Evolutionary conservation across 78 protist species (phyloP).

Genomic region (Goniomonas avonlea): DNA sequence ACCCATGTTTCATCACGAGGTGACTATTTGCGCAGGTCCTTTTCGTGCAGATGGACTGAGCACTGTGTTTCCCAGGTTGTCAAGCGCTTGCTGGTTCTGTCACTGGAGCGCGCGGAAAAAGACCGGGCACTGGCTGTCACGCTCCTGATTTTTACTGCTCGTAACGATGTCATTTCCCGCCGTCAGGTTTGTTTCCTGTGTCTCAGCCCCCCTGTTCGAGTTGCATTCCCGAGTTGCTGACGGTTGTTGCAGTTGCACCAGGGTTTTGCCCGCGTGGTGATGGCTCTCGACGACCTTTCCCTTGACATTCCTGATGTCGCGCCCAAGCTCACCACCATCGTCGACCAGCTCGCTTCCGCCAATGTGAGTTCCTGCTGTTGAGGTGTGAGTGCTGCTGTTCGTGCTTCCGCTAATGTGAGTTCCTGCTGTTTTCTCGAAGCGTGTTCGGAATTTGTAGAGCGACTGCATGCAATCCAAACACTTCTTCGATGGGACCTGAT

Average conservation of each 20-base stretch:
- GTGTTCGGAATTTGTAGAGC: no score
- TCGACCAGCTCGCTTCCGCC: no score
- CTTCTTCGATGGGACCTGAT: no score
- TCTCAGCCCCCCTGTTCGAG: not conserved
- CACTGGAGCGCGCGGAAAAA: not conserved
- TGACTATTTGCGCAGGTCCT: no score
- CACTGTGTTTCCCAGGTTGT: not conserved
- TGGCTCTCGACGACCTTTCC: not conserved
- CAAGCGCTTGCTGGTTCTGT: not conserved
- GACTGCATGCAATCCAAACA: no score
- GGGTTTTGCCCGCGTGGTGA: not conserved
- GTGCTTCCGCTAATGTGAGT: no score
- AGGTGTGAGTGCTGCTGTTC: no score
- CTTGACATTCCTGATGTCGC: slow-evolving; percentile 5
- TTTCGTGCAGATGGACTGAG: not conserved
- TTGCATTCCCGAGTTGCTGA: not conserved
- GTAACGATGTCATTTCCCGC: no score
- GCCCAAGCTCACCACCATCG: not conserved
- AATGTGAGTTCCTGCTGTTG: no score
- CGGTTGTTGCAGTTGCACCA: not conserved
- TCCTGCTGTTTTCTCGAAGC: no score
- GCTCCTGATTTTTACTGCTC: not conserved
- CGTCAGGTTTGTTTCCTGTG: not conserved
- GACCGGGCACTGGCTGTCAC: no score
- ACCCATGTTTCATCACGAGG: no score